Evolutionary conservation across 2,329 filamentous ascomycete genomes (phyloP).

Genomic region (Fusarium newnesense): DNA sequence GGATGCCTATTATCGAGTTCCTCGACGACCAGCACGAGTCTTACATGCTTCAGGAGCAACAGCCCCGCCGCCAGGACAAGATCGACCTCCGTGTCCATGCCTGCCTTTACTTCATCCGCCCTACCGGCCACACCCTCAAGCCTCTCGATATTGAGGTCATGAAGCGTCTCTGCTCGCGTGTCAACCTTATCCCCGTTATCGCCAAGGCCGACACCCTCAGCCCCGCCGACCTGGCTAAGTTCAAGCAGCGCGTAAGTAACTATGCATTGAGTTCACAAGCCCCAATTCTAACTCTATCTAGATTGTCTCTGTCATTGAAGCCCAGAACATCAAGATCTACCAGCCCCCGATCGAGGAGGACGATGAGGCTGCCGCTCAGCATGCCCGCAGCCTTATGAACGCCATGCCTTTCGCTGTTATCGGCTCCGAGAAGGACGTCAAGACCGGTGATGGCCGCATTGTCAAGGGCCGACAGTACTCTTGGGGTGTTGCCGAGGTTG

Average conservation of each 20-base stretch:
- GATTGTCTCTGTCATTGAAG: conserved; percentile 95
- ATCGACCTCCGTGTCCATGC: conserved; percentile 99
- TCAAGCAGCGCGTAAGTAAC: conserved; percentile 87
- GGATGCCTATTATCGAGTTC: conserved; percentile 99
- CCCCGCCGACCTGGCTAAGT: conserved; percentile 87
- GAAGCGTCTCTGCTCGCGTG: conserved; percentile 97
- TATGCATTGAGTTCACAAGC: neutral
- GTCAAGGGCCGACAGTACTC: conserved; percentile 99
- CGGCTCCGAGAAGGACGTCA: conserved; percentile 98
- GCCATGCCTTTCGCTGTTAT: conserved; percentile 99
- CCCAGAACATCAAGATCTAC: conserved; percentile 99
- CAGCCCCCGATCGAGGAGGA: conserved; percentile 98
- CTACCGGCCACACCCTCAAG: conserved; percentile 98
- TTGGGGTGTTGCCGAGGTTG: conserved; percentile 98
- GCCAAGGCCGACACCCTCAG: conserved; percentile 99
- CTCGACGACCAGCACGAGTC: conserved; percentile 99
- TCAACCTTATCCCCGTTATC: conserved; percentile 98
- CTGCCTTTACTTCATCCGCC: conserved; percentile 98
- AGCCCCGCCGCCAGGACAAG: conserved; percentile 97
- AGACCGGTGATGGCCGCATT: conserved; percentile 93
- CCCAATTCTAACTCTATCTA: conserved; percentile 51
- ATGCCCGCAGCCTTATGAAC: conserved; percentile 92
- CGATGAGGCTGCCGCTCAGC: conserved; percentile 93
- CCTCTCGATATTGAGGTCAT: conserved; percentile 99
- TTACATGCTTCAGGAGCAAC: conserved; percentile 99